phyloP scores from a whole-genome alignment of 2,329 filamentous ascomycete genomes.

The Elsinoe arachidis region DNA sequence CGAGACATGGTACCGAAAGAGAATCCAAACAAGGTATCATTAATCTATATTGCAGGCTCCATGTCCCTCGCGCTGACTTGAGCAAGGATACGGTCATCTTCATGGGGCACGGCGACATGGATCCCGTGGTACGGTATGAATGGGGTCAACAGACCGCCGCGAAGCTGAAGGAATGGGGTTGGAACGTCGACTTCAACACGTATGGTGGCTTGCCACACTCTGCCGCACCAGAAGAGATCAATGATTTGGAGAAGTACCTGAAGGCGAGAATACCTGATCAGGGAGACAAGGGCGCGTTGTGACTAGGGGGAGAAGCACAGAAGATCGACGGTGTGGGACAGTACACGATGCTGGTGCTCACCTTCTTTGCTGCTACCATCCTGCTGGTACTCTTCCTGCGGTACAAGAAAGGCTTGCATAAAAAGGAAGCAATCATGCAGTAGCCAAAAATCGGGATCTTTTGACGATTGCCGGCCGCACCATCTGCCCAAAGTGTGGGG shows the following conservation, averaged over 20 bases:
- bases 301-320: background rate
- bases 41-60: background rate
- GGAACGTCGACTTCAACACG: conserved; percentile 64
- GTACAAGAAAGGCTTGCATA: background rate
- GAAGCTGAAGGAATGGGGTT: conserved; percentile 58
- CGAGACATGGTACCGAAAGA: conserved; percentile 47
- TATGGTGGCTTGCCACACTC: conserved; percentile 73
- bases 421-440: background rate
- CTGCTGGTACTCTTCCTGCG: background rate
- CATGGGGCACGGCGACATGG: conserved; percentile 77
- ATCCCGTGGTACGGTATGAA: conserved; percentile 61
- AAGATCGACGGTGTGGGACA: background rate
- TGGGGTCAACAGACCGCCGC: conserved; percentile 62
- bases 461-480: conserved; percentile 4
- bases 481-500: conserved; percentile 3
- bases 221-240: conserved; percentile 67
- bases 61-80: conserved; percentile 13
- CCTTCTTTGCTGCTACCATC: background rate
- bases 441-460: background rate
- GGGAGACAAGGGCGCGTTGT: conserved; percentile 26
- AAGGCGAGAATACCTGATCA: conserved; percentile 43
- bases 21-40: conserved; percentile 26
- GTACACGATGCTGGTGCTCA: background rate
- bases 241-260: conserved; percentile 65
- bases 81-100: conserved; percentile 66